Evolutionary conservation across 2,329 filamentous ascomycete species (phyloP).

Genomic region (Ophiostoma angusticollis): DNA sequence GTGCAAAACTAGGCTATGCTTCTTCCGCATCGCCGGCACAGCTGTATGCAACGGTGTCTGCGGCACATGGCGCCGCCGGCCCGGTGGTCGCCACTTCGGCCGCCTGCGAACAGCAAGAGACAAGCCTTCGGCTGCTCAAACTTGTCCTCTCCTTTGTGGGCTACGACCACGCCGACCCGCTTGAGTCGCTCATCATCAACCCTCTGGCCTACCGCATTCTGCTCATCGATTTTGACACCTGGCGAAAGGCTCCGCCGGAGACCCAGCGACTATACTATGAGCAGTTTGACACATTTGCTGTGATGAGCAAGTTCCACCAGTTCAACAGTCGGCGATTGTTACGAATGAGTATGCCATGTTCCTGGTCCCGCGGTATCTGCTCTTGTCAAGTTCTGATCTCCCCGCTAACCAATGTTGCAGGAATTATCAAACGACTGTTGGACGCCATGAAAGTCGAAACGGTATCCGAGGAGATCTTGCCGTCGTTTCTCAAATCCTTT

Average conservation of each 20-base stretch:
- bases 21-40: constrained; percentile 16
- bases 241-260: constrained; percentile 63
- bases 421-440: constrained; percentile 77
- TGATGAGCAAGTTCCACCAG: constrained; percentile 80
- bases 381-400: background rate
- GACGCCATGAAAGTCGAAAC: constrained; percentile 82
- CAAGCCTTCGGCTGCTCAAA: constrained; percentile 54
- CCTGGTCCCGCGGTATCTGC: constrained; percentile 21
- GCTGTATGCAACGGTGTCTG: background rate
- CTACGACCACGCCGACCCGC: constrained; percentile 65
- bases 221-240: constrained; percentile 84
- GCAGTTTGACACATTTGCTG: constrained; percentile 78
- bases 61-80: constrained; percentile 14
- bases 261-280: constrained; percentile 86
- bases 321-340: constrained; percentile 82
- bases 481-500: constrained; percentile 67
- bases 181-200: constrained; percentile 89
- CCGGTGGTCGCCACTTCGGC: constrained; percentile 28
- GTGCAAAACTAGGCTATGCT: constrained; percentile 60
- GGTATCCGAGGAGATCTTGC: constrained; percentile 58
- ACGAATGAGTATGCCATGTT: constrained; percentile 86
- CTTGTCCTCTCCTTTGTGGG: constrained; percentile 78
- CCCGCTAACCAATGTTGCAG: constrained; percentile 28
- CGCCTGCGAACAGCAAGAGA: constrained; percentile 36
- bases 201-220: constrained; percentile 87